Evolutionary conservation across 2,329 filamentous ascomycete genomes (phyloP).

Genomic region (Chaetomium globosum): DNA sequence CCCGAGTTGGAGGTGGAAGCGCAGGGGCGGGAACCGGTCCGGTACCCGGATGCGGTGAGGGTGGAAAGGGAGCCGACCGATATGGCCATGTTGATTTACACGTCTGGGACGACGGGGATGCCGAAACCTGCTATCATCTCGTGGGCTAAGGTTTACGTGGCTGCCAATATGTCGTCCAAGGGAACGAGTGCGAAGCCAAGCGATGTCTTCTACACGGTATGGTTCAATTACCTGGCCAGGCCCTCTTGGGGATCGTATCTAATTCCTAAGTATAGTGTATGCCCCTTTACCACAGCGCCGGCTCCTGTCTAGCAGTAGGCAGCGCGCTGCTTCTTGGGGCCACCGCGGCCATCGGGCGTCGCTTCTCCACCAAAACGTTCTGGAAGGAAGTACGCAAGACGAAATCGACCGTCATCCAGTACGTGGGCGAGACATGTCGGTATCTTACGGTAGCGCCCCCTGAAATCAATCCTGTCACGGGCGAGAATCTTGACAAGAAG

Average conservation of each 20-base stretch:
- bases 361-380: constrained; percentile 76
- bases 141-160: constrained; percentile 65
- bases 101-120: constrained; percentile 80
- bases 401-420: constrained; percentile 76
- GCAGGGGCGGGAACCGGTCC: constrained; percentile 52
- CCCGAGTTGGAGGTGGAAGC: constrained; percentile 59
- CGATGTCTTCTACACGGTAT: constrained; percentile 75
- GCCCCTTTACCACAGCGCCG: constrained; percentile 86
- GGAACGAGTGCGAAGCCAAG: constrained; percentile 59
- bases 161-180: constrained; percentile 53
- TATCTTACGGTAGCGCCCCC: constrained; percentile 73
- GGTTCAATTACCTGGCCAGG: neutral
- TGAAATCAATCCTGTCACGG: constrained; percentile 63
- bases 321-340: constrained; percentile 61
- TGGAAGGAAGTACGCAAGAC: constrained; percentile 73
- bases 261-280: constrained; percentile 62
- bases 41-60: constrained; percentile 61
- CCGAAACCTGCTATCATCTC: constrained; percentile 77
- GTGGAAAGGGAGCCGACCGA: constrained; percentile 54
- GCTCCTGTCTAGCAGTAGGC: constrained; percentile 67
- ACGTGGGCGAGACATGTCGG: constrained; percentile 83
- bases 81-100: constrained; percentile 78
- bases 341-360: constrained; percentile 71
- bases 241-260: neutral
- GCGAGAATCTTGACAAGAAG: constrained; percentile 69